These are phyloP conservation scores for Asterionellopsis glacialis DNA, from an alignment of 108 stramenopile genomes.

Conservation along the genomic window DNA sequence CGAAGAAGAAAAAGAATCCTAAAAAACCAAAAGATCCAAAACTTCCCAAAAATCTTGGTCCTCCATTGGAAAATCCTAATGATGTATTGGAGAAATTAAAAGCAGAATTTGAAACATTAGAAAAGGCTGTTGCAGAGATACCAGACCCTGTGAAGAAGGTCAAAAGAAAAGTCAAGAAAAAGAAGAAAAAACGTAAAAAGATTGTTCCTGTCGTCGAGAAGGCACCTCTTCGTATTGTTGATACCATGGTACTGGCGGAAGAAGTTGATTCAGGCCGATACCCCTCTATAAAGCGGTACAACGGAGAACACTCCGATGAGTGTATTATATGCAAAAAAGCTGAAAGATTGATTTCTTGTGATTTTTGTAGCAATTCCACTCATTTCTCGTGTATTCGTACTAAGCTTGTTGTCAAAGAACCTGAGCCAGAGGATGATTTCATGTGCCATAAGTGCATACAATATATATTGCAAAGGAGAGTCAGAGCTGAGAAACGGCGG, in stretches of 20 bases:
- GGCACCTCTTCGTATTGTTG: conserved; percentile 45
- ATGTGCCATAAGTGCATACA: conserved; percentile 73
- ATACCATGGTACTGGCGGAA: conserved; percentile 52
- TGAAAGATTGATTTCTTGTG: conserved; percentile 47
- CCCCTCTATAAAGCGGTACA: conserved; percentile 65
- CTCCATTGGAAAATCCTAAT: not conserved
- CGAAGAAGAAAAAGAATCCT: not conserved
- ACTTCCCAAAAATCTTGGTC: not conserved
- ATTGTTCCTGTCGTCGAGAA: conserved; percentile 1
- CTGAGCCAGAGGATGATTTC: conserved; percentile 69
- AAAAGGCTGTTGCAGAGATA: not conserved
- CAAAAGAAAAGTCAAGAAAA: not conserved
- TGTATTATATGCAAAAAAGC: conserved; percentile 56
- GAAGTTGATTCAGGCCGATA: conserved; percentile 72
- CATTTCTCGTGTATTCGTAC: conserved; percentile 60
- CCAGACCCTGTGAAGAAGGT: not conserved
- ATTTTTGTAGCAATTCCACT: conserved; percentile 59
- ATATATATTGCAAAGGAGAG: conserved; percentile 35
- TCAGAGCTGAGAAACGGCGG: conserved; percentile 65
- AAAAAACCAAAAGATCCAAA: conserved; percentile 6
- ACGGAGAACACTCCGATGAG: conserved; percentile 27
- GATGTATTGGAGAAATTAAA: not conserved
- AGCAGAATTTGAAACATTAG: conserved; percentile 8
- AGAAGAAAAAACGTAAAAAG: conserved; percentile 1
- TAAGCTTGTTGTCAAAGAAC: conserved; percentile 46